phyloP scores from a whole-genome alignment of 805 yeast species.

The Aciculoconidium aculeatum region DNA sequence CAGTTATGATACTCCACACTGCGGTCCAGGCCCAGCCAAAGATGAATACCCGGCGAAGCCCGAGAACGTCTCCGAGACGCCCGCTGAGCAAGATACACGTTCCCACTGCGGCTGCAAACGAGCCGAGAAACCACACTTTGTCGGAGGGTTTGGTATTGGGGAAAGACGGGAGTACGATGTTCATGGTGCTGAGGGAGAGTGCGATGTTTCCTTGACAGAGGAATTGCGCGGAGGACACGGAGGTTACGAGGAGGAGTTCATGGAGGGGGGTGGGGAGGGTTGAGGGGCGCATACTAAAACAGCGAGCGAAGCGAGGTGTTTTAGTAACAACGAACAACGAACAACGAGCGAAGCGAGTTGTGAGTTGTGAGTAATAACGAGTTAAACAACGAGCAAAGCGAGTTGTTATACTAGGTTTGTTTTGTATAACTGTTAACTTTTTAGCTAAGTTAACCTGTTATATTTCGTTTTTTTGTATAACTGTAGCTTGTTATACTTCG shows the following conservation, averaged over 20 bases:
- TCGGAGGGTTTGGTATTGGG: slow-evolving; percentile 6
- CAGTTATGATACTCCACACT: slow-evolving; percentile 57
- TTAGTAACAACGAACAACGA: background rate
- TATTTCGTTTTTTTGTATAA: too few relatives aligned
- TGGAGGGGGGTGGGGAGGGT: slow-evolving; percentile 17
- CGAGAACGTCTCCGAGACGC: slow-evolving; percentile 66
- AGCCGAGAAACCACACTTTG: slow-evolving; percentile 58
- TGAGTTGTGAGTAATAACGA: too few relatives aligned
- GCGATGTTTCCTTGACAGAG: slow-evolving; percentile 33
- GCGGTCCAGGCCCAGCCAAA: slow-evolving; percentile 52
- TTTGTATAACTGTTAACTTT: too few relatives aligned
- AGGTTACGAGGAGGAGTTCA: slow-evolving; percentile 18
- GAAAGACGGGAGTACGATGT: slow-evolving; percentile 26
- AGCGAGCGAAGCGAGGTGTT: background rate
- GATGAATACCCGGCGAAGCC: slow-evolving; percentile 49
- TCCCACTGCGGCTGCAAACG: slow-evolving; percentile 66
- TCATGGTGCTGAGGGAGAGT: slow-evolving; percentile 35
- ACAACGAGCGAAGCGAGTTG: too few relatives aligned
- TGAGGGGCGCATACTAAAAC: too few relatives aligned
- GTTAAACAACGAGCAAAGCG: too few relatives aligned
- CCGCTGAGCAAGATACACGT: slow-evolving; percentile 68
- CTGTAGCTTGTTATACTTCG: too few relatives aligned
- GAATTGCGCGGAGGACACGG: slow-evolving; percentile 29
- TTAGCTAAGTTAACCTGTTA: too few relatives aligned
- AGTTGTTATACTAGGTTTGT: too few relatives aligned